Evolutionary conservation across 148 eudicot genomes (phyloP).

Genomic region (Silene conica): DNA sequence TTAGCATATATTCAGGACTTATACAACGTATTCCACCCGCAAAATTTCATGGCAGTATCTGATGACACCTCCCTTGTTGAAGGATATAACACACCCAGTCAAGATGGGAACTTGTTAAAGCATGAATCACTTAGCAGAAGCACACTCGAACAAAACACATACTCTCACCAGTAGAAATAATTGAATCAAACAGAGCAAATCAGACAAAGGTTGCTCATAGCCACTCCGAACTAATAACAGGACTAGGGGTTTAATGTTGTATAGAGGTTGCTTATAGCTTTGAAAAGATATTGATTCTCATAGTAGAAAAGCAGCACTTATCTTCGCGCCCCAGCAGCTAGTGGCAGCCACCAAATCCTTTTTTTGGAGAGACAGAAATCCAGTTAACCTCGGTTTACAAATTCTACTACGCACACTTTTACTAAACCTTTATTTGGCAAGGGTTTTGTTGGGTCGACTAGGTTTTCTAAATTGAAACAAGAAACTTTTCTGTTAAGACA

Average conservation of each 20-base stretch:
- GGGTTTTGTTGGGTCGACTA: neutral
- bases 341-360: neutral
- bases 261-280: too few species aligned
- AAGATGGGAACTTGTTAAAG: conserved; percentile 1
- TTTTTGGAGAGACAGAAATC: neutral
- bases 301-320: too few species aligned
- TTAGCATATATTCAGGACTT: conserved; percentile 17
- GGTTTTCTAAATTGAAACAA: neutral
- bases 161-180: conserved; percentile 8
- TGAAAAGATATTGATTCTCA: too few species aligned
- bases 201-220: conserved; percentile 1
- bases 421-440: neutral
- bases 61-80: conserved; percentile 17
- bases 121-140: neutral
- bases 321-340: neutral
- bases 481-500: neutral
- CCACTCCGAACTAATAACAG: too few species aligned
- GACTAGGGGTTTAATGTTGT: too few species aligned
- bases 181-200: neutral
- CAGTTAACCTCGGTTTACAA: neutral
- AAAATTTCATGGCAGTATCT: conserved; percentile 17
- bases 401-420: neutral
- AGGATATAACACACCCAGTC: conserved; percentile 12
- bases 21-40: conserved; percentile 19
- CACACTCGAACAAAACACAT: neutral